Conservation (phyloP, 441 rosid genomes). For the Erysimum pusillum region DNA sequence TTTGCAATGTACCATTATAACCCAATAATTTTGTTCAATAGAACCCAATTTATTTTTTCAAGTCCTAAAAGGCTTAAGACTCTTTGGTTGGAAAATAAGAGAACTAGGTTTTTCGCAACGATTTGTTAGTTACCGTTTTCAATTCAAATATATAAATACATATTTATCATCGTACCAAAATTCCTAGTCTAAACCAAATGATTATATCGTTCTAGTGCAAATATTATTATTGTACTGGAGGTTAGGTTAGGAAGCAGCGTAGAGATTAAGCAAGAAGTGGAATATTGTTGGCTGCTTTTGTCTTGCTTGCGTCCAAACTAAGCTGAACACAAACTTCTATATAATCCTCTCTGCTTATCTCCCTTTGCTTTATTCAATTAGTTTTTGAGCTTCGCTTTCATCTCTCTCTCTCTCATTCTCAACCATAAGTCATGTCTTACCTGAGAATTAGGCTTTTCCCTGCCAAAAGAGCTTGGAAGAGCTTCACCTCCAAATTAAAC, state of each 20-base stretch:
- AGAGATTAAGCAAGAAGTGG: conserved; percentile 31
- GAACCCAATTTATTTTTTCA: too few species aligned
- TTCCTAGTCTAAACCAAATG: too few species aligned
- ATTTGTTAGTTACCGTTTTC: too few species aligned
- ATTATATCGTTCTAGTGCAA: not conserved
- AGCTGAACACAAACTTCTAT: conserved; percentile 22
- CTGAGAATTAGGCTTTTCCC: conserved; percentile 61
- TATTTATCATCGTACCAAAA: too few species aligned
- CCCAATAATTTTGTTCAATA: too few species aligned
- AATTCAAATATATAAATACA: too few species aligned
- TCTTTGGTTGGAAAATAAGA: too few species aligned
- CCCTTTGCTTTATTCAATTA: not conserved
- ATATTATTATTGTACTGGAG: not conserved
- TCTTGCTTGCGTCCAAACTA: conserved; percentile 31
- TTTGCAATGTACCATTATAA: conserved; percentile 22
- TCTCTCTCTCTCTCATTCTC: not conserved
- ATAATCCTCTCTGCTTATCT: conserved; percentile 8
- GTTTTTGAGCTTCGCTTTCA: not conserved
- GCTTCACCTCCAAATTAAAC: conserved; percentile 64
- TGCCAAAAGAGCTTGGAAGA: conserved; percentile 79
- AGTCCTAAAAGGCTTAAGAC: too few species aligned
- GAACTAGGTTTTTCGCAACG: too few species aligned
- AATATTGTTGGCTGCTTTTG: conserved; percentile 19
- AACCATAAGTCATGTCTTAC: conserved; percentile 60
- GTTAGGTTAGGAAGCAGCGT: conserved; percentile 23